Base-by-base conservation (phyloP, 805 yeast species). In the Spathaspora gorwiae region DNA sequence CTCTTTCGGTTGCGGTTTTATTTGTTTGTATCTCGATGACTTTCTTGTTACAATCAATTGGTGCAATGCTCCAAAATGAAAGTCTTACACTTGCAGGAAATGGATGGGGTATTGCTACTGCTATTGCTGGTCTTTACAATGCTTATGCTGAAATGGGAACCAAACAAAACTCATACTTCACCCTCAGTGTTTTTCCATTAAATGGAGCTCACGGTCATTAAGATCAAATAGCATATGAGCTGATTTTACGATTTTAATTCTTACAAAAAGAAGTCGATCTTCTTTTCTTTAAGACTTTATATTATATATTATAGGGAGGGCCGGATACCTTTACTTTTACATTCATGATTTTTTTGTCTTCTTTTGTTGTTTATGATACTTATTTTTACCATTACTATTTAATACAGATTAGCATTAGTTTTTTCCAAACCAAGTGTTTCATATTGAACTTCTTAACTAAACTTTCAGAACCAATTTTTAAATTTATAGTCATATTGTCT, bases 101-200 rank as follows among this genome's bases (percentile, higher is more conserved):
- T 47, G 75, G 73, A 29, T 60, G 80, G 42, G 87, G 87, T 27
- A 61, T 81, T 30, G 49, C 81, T 26, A 71, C 83, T 15, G 72
- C 83, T 1, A 62, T 75, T 43, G 51, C 74, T 42, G 87, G 83
- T 13, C 81, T 79, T 74, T 80, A 78, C 59, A 80, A 80, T 49
- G 79, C 84, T 2, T 78, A 72, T 56, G 81, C 83, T 24, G 84
- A 82, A 59, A 66, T 78, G 15, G 82, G 84, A 5, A 80, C 75
- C 44, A 59, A 60, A 11, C 73, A 79, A 45, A 86, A 83, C 65
- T 70, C 83, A 36, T 85, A 83, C 60, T 50, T 83, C 50, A 64
- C 68, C 12, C 61, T 79, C 40, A 49, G 46, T 42, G 52, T 65
- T 12, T 43, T 68, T 38, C 62, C 53, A 10, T 60, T 68, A 39